phyloP scores from a whole-genome alignment of 805 yeast species.

The Starmerella sp. region DNA sequence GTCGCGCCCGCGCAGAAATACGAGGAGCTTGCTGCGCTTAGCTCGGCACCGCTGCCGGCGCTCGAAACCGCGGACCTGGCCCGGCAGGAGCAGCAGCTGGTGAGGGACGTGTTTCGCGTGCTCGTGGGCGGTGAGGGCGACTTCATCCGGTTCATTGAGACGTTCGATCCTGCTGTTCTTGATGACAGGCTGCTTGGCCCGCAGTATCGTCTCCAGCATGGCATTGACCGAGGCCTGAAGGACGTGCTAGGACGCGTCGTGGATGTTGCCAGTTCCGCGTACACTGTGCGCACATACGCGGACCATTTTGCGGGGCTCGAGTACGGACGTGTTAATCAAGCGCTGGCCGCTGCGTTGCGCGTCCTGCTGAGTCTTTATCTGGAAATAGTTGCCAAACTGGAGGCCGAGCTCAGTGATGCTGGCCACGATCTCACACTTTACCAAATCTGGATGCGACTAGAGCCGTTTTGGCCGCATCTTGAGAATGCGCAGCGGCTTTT shows the following conservation, averaged over 20 bases:
- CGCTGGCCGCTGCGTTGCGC: conserved; percentile 53
- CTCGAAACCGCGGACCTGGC: conserved; percentile 30
- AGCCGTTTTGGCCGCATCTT: conserved; percentile 10
- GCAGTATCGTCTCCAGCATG: conserved; percentile 59
- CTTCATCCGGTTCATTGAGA: conserved; percentile 57
- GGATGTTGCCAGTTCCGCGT: conserved; percentile 51
- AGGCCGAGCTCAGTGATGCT: conserved; percentile 25
- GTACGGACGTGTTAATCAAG: conserved; percentile 65
- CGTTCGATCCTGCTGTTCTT: conserved; percentile 40
- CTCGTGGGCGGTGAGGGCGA: conserved; percentile 57
- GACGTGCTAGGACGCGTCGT: conserved; percentile 54
- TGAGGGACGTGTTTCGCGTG: conserved; percentile 58
- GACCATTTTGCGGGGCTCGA: conserved; percentile 44
- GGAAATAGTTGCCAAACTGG: conserved; percentile 25
- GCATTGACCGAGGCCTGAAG: conserved; percentile 61
- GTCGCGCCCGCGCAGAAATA: background rate
- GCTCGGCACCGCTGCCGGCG: background rate
- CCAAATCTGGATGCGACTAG: conserved; percentile 2
- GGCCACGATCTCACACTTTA: conserved; percentile 34
- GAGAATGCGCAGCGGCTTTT: conserved; percentile 24
- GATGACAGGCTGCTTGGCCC: conserved; percentile 51
- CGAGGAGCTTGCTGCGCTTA: background rate
- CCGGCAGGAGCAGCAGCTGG: conserved; percentile 61
- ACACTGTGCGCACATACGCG: conserved; percentile 47
- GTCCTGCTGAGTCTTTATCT: conserved; percentile 29